Base-by-base conservation (phyloP, 2,329 filamentous ascomycete genomes). In the Penicillium sp. region DNA sequence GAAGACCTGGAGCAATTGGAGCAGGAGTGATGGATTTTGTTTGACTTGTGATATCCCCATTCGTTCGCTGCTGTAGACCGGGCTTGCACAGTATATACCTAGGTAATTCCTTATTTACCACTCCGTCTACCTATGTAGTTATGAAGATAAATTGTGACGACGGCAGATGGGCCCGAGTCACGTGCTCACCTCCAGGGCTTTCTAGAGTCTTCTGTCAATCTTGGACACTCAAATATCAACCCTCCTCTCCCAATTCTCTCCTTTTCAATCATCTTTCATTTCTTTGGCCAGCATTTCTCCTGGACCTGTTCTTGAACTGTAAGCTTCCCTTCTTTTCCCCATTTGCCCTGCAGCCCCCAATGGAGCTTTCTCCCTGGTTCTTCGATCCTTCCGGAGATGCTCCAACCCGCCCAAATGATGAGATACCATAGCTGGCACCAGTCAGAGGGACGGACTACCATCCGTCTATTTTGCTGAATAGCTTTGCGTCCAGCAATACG, bases 1-100 rank as follows among this genome's bases (percentile, higher is more conserved):
- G 90, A 95, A 59, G 89, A 95, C 70, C 76, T 81, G 54, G 74
- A 86, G 39, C 82, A 86, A 66, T 56, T 72, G 60, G 70, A 72
- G 47, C 59, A 66, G 53, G 53, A 59, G 51, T 58, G 59, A 79
- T 81, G 35, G 20, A 23, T 49, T 52, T 40, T 39, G 39, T 49
- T 48, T 50, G 46, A 10, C 18, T 54, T 58, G 47, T 59, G 55
- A 57, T 55, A 58, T 60, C 54, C 54, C 47, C 46, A 56, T 62
- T 58, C 55, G 50, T 57, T 60, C 52, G 51, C 48, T 59, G 51
- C 48, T 59, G 47, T 52, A 52, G 42, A 59, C 44, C 52, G 35
- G 48, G 50, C 39, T 50, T 54, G 27, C 39, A 52, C 41, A 46
- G 40, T 47, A 48, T 42, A 45, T 47, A 23, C 20, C 20, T 18